A percentile compares a stretch with the other conserved stretches of the same genome.
Conservation (phyloP, 768 basidiomycete species). For the Chiua virens region DNA sequence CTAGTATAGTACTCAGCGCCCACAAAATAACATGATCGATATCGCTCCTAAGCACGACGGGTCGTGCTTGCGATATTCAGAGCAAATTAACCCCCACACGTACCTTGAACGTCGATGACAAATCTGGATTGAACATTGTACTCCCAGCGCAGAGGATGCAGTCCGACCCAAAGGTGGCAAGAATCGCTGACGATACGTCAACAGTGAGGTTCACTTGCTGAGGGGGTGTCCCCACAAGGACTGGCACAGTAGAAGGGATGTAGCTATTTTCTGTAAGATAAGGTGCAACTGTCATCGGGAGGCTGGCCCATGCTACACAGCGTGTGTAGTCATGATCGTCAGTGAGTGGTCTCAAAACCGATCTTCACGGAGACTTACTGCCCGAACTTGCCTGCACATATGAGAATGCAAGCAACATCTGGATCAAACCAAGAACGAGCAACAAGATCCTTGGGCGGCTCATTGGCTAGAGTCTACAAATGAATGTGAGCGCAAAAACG, state of each 20-base stretch:
- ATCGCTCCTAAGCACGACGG: not conserved
- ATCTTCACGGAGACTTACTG: conserved; percentile 5
- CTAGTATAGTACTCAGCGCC: conserved; percentile 4
- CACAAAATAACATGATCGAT: too few relatives aligned
- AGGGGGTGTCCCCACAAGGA: conserved; percentile 27
- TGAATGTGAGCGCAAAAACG: not conserved
- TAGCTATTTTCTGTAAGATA: conserved; percentile 11
- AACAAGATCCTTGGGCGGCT: not conserved
- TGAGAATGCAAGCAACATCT: not conserved
- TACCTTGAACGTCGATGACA: conserved; percentile 29
- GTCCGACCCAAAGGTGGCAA: conserved; percentile 20
- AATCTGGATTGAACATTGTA: conserved; percentile 16
- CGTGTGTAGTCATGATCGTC: not conserved
- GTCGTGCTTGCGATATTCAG: too few relatives aligned
- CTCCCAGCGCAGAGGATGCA: conserved; percentile 28
- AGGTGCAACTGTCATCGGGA: conserved; percentile 23
- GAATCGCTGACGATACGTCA: conserved; percentile 6
- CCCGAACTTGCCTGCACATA: conserved; percentile 13
- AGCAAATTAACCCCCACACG: not conserved
- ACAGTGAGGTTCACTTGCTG: conserved; percentile 29
- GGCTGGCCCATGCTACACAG: conserved; percentile 25
- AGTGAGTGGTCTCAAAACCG: not conserved
- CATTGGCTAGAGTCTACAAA: not conserved
- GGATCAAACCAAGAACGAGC: not conserved
- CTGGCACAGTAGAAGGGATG: conserved; percentile 16